A percentile compares a stretch with the other conserved stretches of the same genome.
Evolutionary conservation across 1,284 basidiomycete genomes (phyloP).

Genomic region (Hortiboletus rubellus): DNA sequence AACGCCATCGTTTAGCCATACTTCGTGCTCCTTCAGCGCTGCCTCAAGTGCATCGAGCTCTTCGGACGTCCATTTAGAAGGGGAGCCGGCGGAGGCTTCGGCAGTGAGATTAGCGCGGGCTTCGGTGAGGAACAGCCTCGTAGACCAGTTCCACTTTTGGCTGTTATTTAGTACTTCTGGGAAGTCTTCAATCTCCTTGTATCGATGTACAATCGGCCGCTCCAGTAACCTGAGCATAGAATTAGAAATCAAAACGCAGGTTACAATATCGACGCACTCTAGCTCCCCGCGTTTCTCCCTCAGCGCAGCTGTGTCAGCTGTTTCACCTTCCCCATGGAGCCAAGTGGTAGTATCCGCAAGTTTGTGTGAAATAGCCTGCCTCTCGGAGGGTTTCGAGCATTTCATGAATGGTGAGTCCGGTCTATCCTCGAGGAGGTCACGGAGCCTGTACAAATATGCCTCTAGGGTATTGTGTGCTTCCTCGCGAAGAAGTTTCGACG

Average conservation of each 20-base stretch:
- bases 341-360: constrained; percentile 76
- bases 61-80: constrained; percentile 78
- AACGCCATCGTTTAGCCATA: constrained; percentile 78
- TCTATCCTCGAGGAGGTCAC: constrained; percentile 77
- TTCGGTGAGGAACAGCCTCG: constrained; percentile 78
- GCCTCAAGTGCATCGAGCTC: constrained; percentile 78
- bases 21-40: constrained; percentile 73
- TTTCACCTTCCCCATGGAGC: constrained; percentile 86
- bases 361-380: constrained; percentile 61
- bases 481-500: constrained; percentile 75
- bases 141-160: constrained; percentile 80
- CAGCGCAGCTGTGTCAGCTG: constrained; percentile 74
- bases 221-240: constrained; percentile 63
- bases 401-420: constrained; percentile 72
- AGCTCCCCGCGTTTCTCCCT: constrained; percentile 73
- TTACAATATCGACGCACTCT: constrained; percentile 59
- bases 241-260: constrained; percentile 6
- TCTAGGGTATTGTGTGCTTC: constrained; percentile 94
- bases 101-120: constrained; percentile 71
- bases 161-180: constrained; percentile 72
- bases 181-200: constrained; percentile 82
- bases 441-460: constrained; percentile 87
- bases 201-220: constrained; percentile 79
- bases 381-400: constrained; percentile 75
- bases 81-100: constrained; percentile 55